A percentile compares a stretch with the other conserved stretches of the same genome.
Conservation (phyloP, 768 basidiomycete genomes). For the Suillus placidus region DNA sequence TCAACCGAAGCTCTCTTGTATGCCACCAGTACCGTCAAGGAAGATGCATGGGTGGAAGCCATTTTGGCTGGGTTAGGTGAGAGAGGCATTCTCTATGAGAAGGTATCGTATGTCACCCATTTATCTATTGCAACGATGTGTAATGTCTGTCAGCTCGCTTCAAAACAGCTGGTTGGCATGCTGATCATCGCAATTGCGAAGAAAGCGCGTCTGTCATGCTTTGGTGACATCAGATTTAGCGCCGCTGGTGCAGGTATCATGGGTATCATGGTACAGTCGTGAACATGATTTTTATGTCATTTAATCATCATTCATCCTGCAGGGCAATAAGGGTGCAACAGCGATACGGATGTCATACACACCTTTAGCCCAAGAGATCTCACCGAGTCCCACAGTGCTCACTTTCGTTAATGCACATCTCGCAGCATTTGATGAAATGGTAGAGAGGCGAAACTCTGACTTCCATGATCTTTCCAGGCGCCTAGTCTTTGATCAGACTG, state of each 20-base stretch:
- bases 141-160: conserved; percentile 52
- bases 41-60: conserved; percentile 72
- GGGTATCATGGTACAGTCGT: conserved; percentile 66
- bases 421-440: conserved; percentile 82
- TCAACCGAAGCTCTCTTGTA: conserved; percentile 81
- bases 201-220: conserved; percentile 49
- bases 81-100: conserved; percentile 62
- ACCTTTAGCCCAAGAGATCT: conserved; percentile 37
- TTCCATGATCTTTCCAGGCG: conserved; percentile 69
- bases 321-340: conserved; percentile 87
- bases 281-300: conserved; percentile 1
- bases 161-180: conserved; percentile 84
- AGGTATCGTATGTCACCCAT: conserved; percentile 43
- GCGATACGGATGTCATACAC: conserved; percentile 65
- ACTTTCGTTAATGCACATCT: conserved; percentile 85
- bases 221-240: conserved; percentile 53
- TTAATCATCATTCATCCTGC: conserved; percentile 6
- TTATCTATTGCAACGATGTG: neutral
- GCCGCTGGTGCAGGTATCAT: conserved; percentile 74
- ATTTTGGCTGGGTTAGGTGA: conserved; percentile 73
- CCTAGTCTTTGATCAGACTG: conserved; percentile 50
- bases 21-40: conserved; percentile 58
- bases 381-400: conserved; percentile 45
- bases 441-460: conserved; percentile 71
- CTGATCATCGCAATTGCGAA: conserved; percentile 71